A percentile compares a stretch with the other conserved stretches of the same genome.
phyloP scores from a whole-genome alignment of 1,284 basidiomycete genomes.

The Fistulinella cinereoalba region DNA sequence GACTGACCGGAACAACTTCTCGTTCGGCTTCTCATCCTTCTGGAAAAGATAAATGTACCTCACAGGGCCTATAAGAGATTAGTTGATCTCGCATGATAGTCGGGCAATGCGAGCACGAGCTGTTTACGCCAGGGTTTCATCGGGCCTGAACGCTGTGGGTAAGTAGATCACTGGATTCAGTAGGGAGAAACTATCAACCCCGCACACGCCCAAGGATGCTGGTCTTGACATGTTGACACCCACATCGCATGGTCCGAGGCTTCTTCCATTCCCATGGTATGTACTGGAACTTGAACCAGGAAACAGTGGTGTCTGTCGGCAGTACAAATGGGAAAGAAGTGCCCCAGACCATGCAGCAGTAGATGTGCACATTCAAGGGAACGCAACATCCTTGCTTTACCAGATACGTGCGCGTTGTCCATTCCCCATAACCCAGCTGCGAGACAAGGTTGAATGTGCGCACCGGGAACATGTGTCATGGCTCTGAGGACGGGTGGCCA shows the following conservation, averaged over 20 bases:
- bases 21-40: not conserved
- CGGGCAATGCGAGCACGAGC: too few species aligned
- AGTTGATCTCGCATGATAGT: constrained; percentile 4
- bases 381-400: constrained; percentile 16
- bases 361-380: constrained; percentile 20
- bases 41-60: constrained; percentile 2
- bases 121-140: constrained; percentile 6
- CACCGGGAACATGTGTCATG: constrained; percentile 10
- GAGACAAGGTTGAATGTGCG: constrained; percentile 14
- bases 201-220: constrained; percentile 9
- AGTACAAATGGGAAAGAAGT: constrained; percentile 40
- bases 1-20: constrained; percentile 2
- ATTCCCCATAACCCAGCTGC: constrained; percentile 21
- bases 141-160: constrained; percentile 1
- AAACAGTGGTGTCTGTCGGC: constrained; percentile 31
- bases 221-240: constrained; percentile 26
- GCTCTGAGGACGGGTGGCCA: not conserved
- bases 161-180: constrained; percentile 3
- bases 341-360: constrained; percentile 36
- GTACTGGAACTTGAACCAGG: constrained; percentile 35
- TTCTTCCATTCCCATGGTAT: constrained; percentile 49
- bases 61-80: constrained; percentile 1
- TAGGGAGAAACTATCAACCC: not conserved
- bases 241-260: constrained; percentile 38
- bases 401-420: not conserved